These are phyloP conservation scores for Zoysia matrella DNA, from an alignment of 202 grass and related monocot genomes.

Conservation along the genomic window DNA sequence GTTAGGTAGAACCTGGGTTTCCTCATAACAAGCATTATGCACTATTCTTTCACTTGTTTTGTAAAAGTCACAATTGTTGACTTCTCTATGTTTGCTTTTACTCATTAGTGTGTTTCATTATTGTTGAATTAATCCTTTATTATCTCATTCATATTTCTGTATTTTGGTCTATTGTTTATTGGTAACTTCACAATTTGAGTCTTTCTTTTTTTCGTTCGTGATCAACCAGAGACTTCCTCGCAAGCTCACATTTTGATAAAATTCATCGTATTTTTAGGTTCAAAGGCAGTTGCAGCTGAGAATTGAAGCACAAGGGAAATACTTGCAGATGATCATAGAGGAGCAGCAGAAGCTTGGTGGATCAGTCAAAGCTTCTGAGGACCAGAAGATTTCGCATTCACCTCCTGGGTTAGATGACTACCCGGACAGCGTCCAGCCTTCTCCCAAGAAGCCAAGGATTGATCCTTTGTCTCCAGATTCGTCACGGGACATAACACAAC, in stretches of 20 bases:
- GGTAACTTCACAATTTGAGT: neutral
- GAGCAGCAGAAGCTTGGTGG: constrained; percentile 81
- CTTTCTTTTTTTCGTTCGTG: neutral
- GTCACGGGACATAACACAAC: constrained; percentile 33
- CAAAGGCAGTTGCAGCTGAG: constrained; percentile 93
- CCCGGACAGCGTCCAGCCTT: constrained; percentile 47
- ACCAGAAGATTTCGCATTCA: constrained; percentile 59
- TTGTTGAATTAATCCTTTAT: constrained; percentile 15
- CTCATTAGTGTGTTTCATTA: neutral
- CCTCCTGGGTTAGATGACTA: constrained; percentile 57
- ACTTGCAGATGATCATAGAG: constrained; percentile 87
- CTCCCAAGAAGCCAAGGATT: constrained; percentile 67
- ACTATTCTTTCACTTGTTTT: constrained; percentile 14
- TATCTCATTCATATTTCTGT: neutral
- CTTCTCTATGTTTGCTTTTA: neutral
- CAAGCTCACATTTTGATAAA: constrained; percentile 7
- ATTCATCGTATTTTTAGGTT: constrained; percentile 58
- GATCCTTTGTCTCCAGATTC: constrained; percentile 47
- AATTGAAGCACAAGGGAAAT: constrained; percentile 59
- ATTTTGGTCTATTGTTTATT: constrained; percentile 25
- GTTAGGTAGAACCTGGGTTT: neutral
- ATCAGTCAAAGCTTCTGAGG: constrained; percentile 57
- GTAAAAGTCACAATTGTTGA: constrained; percentile 8
- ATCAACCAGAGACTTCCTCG: neutral
- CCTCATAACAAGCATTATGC: neutral